Evolutionary conservation across 768 basidiomycete species (phyloP), one percentile per base, ranked within the genome.

Genomic region (Hericium alpestre): DNA sequence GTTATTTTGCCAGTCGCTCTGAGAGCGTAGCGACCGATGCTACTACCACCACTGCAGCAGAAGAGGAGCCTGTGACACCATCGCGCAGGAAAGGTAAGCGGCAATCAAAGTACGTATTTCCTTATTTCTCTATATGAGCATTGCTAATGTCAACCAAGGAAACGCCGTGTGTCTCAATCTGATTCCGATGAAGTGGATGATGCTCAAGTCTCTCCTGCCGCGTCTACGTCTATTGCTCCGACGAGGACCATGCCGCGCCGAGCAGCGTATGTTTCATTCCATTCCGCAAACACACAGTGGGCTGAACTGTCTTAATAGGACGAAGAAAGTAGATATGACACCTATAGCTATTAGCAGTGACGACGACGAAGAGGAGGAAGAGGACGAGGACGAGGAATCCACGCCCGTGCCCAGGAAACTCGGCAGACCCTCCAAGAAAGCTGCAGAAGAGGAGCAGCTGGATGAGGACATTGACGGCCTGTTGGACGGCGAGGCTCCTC

Each of bases 241-340:
- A 78, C 75, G 18, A 72, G 82, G 54, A 69, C 66, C 8, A 65
- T 84, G 63, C 84, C 85, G 2, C 79, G 75, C 65, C 73, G 84
- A 62, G 75, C 79, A 41, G 83, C 76, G 84, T 85, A 70, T 61
- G 83, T 70, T 25, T n/a, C 15, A 16, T 48, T 12, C 51, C 20
- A 25, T 56, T 16, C 64, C 70, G 56, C 71, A 74, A 16, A 73
- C 73, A 65, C 67, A 7, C 6, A 10, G 7, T 10, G 32, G 32
- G 56, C 58, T 25, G 65, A 61, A 50, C 67, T 56, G 41, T 61
- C 25, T 50, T 43, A 51, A 41, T 38, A 69, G 61, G 55, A 58
- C 59, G n/a, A 47, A 60, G 40, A 55, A 57, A 37, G 50, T 61
- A 4, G 51, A 63, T 49, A 52, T 64, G 62, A 61, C 50, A 18